phyloP scores from a whole-genome alignment of 2,329 filamentous ascomycete species.

The Sclerotinia minor region DNA sequence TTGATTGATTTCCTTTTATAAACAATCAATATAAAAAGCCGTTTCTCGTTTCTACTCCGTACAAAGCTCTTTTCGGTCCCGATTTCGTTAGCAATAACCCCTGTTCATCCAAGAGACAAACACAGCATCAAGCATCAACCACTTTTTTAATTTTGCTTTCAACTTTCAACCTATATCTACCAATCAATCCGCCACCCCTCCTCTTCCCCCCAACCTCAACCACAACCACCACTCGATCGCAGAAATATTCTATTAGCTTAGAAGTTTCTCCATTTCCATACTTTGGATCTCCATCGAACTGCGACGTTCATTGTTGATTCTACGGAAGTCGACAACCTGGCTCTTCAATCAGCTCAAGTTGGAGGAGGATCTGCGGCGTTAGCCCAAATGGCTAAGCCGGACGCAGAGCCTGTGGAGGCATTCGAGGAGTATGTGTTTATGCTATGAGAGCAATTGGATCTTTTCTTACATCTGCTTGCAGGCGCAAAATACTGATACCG shows the following conservation, averaged over 20 bases:
- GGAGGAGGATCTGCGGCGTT: constrained; percentile 65
- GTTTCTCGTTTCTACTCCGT: background rate
- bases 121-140: constrained; percentile 3
- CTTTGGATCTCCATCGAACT: background rate
- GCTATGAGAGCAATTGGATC: constrained; percentile 23
- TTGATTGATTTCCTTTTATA: too few species aligned
- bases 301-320: constrained; percentile 19
- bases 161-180: constrained; percentile 9
- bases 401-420: constrained; percentile 62
- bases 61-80: constrained; percentile 2
- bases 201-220: background rate
- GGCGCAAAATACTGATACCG: constrained; percentile 31
- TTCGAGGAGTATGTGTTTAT: constrained; percentile 58
- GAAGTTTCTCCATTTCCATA: background rate
- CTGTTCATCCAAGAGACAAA: constrained; percentile 9
- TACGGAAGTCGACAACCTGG: constrained; percentile 55
- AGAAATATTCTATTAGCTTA: constrained; percentile 4
- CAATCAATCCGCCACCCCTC: constrained; percentile 13
- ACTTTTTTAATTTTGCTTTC: constrained; percentile 20
- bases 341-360: constrained; percentile 58
- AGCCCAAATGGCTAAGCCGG: constrained; percentile 70
- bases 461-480: constrained; percentile 3
- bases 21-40: background rate
- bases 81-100: background rate
- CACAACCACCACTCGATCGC: constrained; percentile 5